A percentile compares a stretch with the other conserved stretches of the same genome.
Evolutionary conservation across 768 basidiomycete species (phyloP).

Genomic region (Neoboletus brunneissimus): DNA sequence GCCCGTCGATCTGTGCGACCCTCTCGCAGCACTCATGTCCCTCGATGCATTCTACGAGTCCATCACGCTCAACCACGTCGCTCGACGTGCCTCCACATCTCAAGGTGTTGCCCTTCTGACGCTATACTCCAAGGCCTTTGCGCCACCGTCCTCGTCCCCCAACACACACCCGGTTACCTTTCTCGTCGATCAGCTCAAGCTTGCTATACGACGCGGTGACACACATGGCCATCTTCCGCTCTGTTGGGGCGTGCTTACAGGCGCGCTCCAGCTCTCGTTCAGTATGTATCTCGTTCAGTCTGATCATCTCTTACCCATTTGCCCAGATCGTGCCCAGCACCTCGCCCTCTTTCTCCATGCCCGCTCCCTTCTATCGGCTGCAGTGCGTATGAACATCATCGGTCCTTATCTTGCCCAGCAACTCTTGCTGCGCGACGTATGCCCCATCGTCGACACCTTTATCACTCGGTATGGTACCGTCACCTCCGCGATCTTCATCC

Average conservation of each 20-base stretch:
- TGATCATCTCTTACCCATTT: background rate
- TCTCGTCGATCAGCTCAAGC: constrained; percentile 69
- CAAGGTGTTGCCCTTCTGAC: constrained; percentile 94
- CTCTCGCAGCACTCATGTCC: constrained; percentile 44
- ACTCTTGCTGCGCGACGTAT: constrained; percentile 69
- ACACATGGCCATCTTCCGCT: constrained; percentile 81
- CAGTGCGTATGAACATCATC: constrained; percentile 86
- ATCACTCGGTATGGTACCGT: constrained; percentile 43
- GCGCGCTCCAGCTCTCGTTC: constrained; percentile 66
- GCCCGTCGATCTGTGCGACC: constrained; percentile 16
- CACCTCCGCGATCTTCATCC: constrained; percentile 44
- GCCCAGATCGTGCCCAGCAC: constrained; percentile 74
- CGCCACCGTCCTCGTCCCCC: constrained; percentile 41
- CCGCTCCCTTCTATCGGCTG: constrained; percentile 84
- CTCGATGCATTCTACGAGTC: constrained; percentile 80
- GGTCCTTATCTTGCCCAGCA: constrained; percentile 95
- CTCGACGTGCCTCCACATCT: constrained; percentile 80
- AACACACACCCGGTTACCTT: constrained; percentile 12
- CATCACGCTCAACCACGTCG: constrained; percentile 88
- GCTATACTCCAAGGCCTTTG: constrained; percentile 80
- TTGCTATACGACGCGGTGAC: constrained; percentile 58
- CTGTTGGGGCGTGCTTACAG: constrained; percentile 87
- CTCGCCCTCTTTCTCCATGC: constrained; percentile 93
- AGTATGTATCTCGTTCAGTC: constrained; percentile 43
- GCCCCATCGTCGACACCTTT: constrained; percentile 62